phyloP scores from a whole-genome alignment of 2,329 filamentous ascomycete genomes.

The Aspergillus jensenii region DNA sequence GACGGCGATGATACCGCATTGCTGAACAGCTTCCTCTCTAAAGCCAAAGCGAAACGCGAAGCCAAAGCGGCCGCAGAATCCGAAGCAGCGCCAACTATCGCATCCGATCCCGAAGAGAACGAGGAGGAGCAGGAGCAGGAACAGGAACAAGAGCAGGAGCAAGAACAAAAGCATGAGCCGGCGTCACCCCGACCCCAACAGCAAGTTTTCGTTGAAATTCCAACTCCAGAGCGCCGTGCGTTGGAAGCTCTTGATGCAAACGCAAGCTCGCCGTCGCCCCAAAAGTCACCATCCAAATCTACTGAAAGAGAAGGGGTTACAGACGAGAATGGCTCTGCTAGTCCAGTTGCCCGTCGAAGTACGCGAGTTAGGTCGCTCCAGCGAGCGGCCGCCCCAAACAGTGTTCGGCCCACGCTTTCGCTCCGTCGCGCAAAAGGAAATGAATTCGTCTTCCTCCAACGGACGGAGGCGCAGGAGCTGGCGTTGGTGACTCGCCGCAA shows the following conservation, averaged over 20 bases:
- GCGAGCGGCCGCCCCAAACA: conserved; percentile 20
- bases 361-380: conserved; percentile 30
- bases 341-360: conserved; percentile 36
- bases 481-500: conserved; percentile 44
- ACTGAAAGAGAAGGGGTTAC: conserved; percentile 12
- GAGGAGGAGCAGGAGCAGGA: conserved; percentile 13
- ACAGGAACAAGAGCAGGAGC: neutral
- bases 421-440: conserved; percentile 46
- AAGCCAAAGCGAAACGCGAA: conserved; percentile 41
- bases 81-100: conserved; percentile 13
- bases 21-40: conserved; percentile 42
- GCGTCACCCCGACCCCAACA: neutral
- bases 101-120: conserved; percentile 20
- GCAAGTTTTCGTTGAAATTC: conserved; percentile 17
- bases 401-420: conserved; percentile 39
- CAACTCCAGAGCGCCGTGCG: conserved; percentile 34
- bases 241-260: conserved; percentile 40
- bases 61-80: conserved; percentile 30
- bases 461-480: conserved; percentile 43
- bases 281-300: conserved; percentile 35
- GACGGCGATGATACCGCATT: conserved; percentile 41
- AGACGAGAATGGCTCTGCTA: conserved; percentile 20
- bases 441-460: conserved; percentile 46
- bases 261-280: conserved; percentile 40
- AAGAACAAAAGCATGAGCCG: neutral